Evolutionary conservation across 169 alveolate genomes (phyloP).

Genomic region (Eimeria maxima): DNA sequence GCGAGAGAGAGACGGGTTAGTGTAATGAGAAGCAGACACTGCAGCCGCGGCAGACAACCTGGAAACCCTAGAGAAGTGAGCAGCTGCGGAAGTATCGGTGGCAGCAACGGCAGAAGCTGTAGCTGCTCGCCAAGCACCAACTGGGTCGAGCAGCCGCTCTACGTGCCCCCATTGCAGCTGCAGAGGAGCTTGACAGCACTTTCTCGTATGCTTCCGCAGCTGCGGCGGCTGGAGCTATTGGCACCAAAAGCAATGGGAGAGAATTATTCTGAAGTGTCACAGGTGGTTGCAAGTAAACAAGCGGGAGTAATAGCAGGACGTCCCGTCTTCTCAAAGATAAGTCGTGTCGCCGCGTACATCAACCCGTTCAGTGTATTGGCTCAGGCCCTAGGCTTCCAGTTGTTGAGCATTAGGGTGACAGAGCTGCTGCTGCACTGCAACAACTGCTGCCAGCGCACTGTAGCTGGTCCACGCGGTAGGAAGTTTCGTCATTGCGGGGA

Average conservation of each 20-base stretch:
- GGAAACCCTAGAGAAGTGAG: background rate
- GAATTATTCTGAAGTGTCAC: background rate
- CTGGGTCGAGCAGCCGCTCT: slow-evolving; percentile 45
- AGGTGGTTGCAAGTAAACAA: background rate
- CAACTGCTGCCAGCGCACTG: slow-evolving; percentile 8
- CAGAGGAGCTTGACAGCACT: slow-evolving; percentile 43
- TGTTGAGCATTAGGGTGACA: slow-evolving; percentile 35
- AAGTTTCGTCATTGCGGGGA: background rate
- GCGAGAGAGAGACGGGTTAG: background rate
- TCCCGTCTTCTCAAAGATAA: slow-evolving; percentile 16
- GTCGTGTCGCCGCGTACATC: background rate
- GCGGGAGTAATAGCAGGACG: background rate
- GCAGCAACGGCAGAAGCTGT: slow-evolving; percentile 6
- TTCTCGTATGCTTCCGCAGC: slow-evolving; percentile 67
- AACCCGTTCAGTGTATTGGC: slow-evolving; percentile 57
- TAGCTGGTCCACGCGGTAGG: background rate
- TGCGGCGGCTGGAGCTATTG: slow-evolving; percentile 67
- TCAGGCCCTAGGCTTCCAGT: slow-evolving; percentile 11
- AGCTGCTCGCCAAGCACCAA: background rate
- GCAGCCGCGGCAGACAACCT: background rate
- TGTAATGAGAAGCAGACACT: background rate
- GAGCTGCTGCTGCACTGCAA: slow-evolving; percentile 43
- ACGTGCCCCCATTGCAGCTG: slow-evolving; percentile 66
- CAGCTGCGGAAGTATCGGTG: slow-evolving; percentile 5
- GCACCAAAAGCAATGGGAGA: slow-evolving; percentile 2